Evolutionary conservation across 331 rosid species (phyloP).

Genomic region (Arachis monticola): DNA sequence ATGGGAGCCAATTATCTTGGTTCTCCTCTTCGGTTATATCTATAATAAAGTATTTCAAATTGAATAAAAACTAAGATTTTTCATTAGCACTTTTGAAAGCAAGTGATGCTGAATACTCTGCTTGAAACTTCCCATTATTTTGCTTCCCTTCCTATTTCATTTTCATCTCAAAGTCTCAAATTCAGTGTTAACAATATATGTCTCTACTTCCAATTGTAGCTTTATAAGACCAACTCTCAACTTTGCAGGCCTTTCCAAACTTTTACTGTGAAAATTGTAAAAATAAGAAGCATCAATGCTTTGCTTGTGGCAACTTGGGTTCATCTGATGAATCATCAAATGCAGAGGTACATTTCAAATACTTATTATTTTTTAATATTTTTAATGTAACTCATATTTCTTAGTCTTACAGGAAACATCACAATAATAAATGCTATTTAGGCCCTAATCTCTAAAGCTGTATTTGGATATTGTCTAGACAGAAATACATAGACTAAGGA

Average conservation of each 20-base stretch:
- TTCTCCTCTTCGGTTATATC: not conserved
- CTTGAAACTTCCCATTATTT: not conserved
- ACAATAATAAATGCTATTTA: not conserved
- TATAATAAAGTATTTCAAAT: conserved; percentile 21
- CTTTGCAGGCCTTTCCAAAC: conserved; percentile 57
- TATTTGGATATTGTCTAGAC: no score
- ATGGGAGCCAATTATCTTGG: conserved; percentile 24
- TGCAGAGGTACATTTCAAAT: conserved; percentile 56
- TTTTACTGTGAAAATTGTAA: conserved; percentile 66
- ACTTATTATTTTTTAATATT: not conserved
- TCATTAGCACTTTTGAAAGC: conserved; percentile 1
- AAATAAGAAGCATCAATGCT: conserved; percentile 69
- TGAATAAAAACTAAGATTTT: conserved; percentile 15
- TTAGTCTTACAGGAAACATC: conserved; percentile 15
- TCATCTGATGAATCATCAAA: conserved; percentile 57
- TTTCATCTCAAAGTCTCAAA: conserved; percentile 21
- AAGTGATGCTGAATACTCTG: conserved; percentile 18
- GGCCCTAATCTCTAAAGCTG: no score
- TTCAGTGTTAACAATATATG: conserved; percentile 27
- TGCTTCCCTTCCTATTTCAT: not conserved
- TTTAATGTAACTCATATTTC: not conserved
- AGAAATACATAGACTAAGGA: no score
- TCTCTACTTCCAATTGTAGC: conserved; percentile 3
- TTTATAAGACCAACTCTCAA: conserved; percentile 25
- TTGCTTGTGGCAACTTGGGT: conserved; percentile 68